Percentiles rank a stretch among this genome's conserved stretches.
These are phyloP conservation scores for Vaccinium corymbosum DNA, from an alignment of 148 eudicot genomes.

Conservation along the genomic window DNA sequence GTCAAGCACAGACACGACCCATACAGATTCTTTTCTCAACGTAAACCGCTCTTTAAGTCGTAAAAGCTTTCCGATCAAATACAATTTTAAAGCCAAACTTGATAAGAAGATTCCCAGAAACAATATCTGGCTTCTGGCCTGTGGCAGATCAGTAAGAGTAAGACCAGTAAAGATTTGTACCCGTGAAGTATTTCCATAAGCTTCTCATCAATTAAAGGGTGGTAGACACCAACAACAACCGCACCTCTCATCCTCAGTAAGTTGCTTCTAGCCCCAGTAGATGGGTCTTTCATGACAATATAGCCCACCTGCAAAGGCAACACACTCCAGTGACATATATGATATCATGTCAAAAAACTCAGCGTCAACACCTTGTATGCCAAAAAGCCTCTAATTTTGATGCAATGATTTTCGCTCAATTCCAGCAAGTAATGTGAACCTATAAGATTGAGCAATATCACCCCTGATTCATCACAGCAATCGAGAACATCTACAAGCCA, in stretches of 20 bases:
- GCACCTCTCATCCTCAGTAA: slow-evolving; percentile 76
- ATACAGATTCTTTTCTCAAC: not conserved
- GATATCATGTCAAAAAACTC: not conserved
- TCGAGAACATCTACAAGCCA: not conserved
- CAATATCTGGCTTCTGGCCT: not conserved
- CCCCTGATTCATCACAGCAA: not conserved
- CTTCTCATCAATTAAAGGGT: slow-evolving; percentile 67
- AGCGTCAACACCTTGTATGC: not conserved
- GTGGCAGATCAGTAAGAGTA: not conserved
- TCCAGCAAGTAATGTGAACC: not conserved
- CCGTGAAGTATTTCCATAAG: slow-evolving; percentile 63
- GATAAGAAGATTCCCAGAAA: not conserved
- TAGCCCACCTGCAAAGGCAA: slow-evolving; percentile 76
- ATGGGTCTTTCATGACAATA: slow-evolving; percentile 70
- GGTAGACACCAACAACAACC: slow-evolving; percentile 75
- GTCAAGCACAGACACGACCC: not conserved
- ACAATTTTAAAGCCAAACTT: not conserved
- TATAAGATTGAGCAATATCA: not conserved
- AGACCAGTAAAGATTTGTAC: slow-evolving; percentile 32
- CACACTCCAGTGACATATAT: slow-evolving; percentile 1
- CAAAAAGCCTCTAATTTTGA: not conserved
- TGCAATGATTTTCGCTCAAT: slow-evolving; percentile 1
- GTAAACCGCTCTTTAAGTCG: not conserved
- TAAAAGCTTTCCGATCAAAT: not conserved
- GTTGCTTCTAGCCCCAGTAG: slow-evolving; percentile 55